Evolutionary conservation across 192 early-diverging fungal genomes (phyloP).

Genomic region (Chytriomyces sp.): DNA sequence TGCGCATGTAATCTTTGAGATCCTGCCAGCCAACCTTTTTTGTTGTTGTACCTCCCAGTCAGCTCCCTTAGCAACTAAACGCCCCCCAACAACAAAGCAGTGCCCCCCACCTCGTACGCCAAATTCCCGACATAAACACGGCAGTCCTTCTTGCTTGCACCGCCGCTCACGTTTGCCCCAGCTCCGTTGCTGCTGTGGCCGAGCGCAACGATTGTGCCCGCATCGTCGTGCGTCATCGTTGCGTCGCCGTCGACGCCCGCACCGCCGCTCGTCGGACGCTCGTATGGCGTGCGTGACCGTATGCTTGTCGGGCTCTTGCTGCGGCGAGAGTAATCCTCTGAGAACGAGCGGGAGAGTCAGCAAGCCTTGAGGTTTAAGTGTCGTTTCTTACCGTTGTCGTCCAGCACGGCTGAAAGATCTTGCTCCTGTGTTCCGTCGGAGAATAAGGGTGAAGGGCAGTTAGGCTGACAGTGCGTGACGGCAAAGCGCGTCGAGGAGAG

Average conservation of each 20-base stretch:
- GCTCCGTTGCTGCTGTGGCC: neutral
- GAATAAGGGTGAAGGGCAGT: too few species aligned
- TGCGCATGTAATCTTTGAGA: constrained; percentile 80
- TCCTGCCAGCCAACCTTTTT: constrained; percentile 62
- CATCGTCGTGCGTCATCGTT: neutral
- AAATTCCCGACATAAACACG: constrained; percentile 85
- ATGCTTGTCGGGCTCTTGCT: constrained; percentile 13
- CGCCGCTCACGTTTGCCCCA: neutral
- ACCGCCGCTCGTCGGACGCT: constrained; percentile 20
- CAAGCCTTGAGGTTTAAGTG: neutral
- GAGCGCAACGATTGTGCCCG: neutral
- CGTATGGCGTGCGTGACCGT: constrained; percentile 6
- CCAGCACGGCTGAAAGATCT: constrained; percentile 39
- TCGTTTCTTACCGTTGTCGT: constrained; percentile 22
- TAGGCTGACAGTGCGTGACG: too few species aligned
- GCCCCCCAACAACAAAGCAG: neutral
- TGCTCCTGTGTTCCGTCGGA: constrained; percentile 40
- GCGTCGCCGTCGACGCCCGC: constrained; percentile 13
- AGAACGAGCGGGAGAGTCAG: neutral
- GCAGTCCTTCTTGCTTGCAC: constrained; percentile 46
- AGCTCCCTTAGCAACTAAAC: neutral
- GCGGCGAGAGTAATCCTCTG: neutral
- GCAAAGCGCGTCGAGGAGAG: too few species aligned
- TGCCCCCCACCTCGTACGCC: constrained; percentile 56
- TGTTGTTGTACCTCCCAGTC: neutral